Evolutionary conservation across 345 rosid species (phyloP), one percentile per base, ranked within the genome.

Genomic region (Zanthoxylum bungeanum): DNA sequence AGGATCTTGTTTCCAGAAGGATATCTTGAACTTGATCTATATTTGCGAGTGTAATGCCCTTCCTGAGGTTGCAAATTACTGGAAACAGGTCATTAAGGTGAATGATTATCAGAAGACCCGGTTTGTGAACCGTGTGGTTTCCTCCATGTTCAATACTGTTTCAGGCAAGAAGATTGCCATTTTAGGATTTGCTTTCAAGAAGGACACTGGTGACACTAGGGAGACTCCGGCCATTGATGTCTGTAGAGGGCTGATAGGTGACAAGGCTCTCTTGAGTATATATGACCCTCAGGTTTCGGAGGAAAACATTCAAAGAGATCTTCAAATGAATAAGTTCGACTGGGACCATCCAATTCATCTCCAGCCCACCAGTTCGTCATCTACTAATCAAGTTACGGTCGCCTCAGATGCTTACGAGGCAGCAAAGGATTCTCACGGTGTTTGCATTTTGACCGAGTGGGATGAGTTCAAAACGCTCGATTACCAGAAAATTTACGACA

Each of bases 181-280:
- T 46, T 79, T 87, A 4, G 94, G 94, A 8, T 87, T 89, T 68
- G 90, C 91, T 2, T 87, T 87, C 84, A 87, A 89, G 85, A 87
- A 89, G 63, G 91, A 89, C 76, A 89, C 91, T 46, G 89, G 94
- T 56, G 92, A 89, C 76, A 89, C 92, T 0, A 87, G 94, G 84
- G 94, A 87, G 84, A 89, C 94, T 17, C 90, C 89, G 0, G 92
- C 92, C 5, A 89, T 85, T 64, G 91, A 89, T 77, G 91, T 89
- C 7, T 89, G 93, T 73, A 84, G 85, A 70, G 90, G 91, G 16
- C 60, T 87, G 37, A 64, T 89, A 65, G 88, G 85, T 33, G 90
- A 89, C 64, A 87, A 81, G 74, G 93, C 93, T 33, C 49, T 34
- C 56, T 73, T 87, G 71, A 85, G 86, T 79, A 84, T 89, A 66